These are phyloP conservation scores for Russula olivacea DNA, from an alignment of 768 basidiomycete species.

Conservation along the genomic window DNA sequence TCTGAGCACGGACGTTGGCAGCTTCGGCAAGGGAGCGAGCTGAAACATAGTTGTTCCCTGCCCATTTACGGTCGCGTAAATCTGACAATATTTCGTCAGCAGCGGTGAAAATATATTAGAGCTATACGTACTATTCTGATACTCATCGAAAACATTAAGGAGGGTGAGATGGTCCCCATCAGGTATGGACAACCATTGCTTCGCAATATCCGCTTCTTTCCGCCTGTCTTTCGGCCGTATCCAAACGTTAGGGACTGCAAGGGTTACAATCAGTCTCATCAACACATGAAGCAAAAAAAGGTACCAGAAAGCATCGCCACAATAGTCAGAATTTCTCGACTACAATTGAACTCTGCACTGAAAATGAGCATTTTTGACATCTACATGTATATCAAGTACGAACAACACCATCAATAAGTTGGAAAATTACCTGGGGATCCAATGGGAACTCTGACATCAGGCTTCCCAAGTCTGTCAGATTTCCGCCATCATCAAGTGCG, in stretches of 20 bases:
- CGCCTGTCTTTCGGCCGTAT: slow-evolving; percentile 81
- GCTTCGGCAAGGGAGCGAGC: slow-evolving; percentile 80
- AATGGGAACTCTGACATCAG: slow-evolving; percentile 98
- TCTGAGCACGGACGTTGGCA: slow-evolving; percentile 86
- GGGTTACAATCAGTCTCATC: neutral
- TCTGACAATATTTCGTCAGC: neutral
- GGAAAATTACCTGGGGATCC: slow-evolving; percentile 73
- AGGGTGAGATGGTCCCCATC: slow-evolving; percentile 93
- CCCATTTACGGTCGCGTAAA: slow-evolving; percentile 73
- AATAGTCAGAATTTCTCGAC: slow-evolving; percentile 91
- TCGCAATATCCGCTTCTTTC: slow-evolving; percentile 90
- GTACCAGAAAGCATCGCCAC: slow-evolving; percentile 93
- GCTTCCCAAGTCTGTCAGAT: slow-evolving; percentile 75
- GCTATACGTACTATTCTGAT: slow-evolving; percentile 59
- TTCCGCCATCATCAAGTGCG: slow-evolving; percentile 91
- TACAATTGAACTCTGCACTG: slow-evolving; percentile 93
- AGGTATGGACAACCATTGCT: slow-evolving; percentile 80
- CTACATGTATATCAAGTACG: slow-evolving; percentile 32
- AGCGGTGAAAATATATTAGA: neutral
- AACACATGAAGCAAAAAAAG: slow-evolving; percentile 20
- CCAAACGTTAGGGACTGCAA: slow-evolving; percentile 86
- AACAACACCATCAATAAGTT: neutral
- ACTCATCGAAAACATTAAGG: slow-evolving; percentile 93
- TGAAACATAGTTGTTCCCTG: slow-evolving; percentile 86
- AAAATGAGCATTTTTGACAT: slow-evolving; percentile 90